These are phyloP conservation scores for Fabrea salina DNA, from an alignment of 169 alveolate genomes.

Conservation along the genomic window DNA sequence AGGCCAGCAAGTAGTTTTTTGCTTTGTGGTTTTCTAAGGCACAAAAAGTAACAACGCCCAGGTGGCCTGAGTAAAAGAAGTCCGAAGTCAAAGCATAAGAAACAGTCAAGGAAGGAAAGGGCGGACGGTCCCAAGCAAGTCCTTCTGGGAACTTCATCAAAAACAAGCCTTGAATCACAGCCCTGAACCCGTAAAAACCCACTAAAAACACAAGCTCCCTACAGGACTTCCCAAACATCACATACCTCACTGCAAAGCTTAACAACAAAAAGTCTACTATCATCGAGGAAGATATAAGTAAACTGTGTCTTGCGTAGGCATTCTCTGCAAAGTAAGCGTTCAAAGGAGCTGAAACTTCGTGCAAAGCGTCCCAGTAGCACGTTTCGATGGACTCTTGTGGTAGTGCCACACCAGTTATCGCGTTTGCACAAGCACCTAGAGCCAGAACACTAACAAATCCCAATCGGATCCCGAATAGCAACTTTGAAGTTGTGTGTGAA, in stretches of 20 bases:
- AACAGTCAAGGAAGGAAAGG: constrained; percentile 65
- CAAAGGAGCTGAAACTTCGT: background rate
- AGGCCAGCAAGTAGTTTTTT: background rate
- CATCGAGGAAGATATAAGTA: background rate
- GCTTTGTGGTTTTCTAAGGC: background rate
- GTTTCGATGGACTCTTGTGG: too few species aligned
- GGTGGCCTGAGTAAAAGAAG: constrained; percentile 76
- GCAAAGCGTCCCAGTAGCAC: background rate
- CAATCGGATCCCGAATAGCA: background rate
- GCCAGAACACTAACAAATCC: background rate
- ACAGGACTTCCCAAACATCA: constrained; percentile 7
- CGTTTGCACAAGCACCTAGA: background rate
- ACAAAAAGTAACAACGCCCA: constrained; percentile 45
- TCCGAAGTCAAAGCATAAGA: constrained; percentile 62
- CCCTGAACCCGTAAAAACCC: constrained; percentile 24
- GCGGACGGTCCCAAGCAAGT: constrained; percentile 62
- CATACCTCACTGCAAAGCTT: background rate
- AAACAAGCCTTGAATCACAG: constrained; percentile 23
- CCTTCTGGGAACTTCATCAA: constrained; percentile 54
- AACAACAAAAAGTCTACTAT: background rate
- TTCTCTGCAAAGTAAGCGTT: constrained; percentile 3
- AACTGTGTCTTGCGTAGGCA: background rate
- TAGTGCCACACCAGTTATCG: background rate
- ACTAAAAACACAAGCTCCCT: constrained; percentile 9
- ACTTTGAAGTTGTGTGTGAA: background rate